Conservation (phyloP, 495 filamentous ascomycete genomes). For the Emericellopsis terricola region DNA sequence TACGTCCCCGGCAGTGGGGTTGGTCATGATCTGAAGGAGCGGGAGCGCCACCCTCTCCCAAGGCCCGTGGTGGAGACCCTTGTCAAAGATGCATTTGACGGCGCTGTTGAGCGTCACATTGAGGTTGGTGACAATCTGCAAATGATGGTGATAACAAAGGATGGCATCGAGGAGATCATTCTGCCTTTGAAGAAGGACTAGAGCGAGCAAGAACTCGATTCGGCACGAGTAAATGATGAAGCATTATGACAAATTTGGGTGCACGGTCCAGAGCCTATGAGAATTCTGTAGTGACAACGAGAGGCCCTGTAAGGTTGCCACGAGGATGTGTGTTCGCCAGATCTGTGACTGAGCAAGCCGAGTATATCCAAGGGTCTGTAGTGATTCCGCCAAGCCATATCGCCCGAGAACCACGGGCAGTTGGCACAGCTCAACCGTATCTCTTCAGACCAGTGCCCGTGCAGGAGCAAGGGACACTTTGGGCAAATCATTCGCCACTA, state of each 20-base stretch:
- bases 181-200: conserved; percentile 74
- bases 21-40: conserved; percentile 60
- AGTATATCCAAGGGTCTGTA: too few species aligned
- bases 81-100: conserved; percentile 94
- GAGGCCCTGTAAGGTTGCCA: too few species aligned
- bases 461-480: too few species aligned
- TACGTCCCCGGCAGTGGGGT: conserved; percentile 76
- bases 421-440: too few species aligned
- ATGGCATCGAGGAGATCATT: conserved; percentile 75
- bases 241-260: neutral
- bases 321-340: too few species aligned
- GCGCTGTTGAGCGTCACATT: conserved; percentile 94
- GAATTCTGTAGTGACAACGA: too few species aligned
- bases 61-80: conserved; percentile 60
- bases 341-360: too few species aligned
- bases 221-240: neutral
- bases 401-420: too few species aligned
- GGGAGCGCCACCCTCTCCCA: conserved; percentile 45
- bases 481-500: too few species aligned
- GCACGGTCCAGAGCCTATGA: too few species aligned
- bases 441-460: too few species aligned
- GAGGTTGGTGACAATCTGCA: conserved; percentile 95
- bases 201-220: conserved; percentile 2
- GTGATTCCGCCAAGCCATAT: too few species aligned
- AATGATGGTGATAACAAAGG: conserved; percentile 77